A percentile compares a stretch with the other conserved stretches of the same genome.
phyloP scores from a whole-genome alignment of 768 basidiomycete genomes.

The Rhodotorula paludigena region DNA sequence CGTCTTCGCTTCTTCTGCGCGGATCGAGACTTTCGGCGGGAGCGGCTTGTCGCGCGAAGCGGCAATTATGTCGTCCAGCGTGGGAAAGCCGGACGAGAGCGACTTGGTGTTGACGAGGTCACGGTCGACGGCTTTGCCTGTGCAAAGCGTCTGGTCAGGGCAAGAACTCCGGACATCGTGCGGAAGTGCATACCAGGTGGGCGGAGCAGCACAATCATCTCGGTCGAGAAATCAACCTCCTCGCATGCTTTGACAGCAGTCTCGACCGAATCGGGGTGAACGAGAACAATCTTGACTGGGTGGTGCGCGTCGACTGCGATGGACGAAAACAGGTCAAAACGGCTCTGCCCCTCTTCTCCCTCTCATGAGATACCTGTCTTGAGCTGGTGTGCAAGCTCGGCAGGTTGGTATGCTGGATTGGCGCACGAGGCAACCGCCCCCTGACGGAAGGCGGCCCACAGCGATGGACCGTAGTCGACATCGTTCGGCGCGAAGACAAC shows the following conservation, averaged over 20 bases:
- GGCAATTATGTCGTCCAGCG: slow-evolving; percentile 27
- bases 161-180: fast-evolving
- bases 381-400: slow-evolving; percentile 29
- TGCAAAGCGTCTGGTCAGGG: too few species aligned
- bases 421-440: slow-evolving; percentile 23
- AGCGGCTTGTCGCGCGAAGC: background rate
- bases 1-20: background rate
- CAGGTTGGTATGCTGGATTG: slow-evolving; percentile 25
- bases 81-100: slow-evolving; percentile 2
- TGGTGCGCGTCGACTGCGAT: slow-evolving; percentile 10
- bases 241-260: slow-evolving; percentile 29
- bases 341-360: background rate
- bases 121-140: too few species aligned
- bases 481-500: slow-evolving; percentile 25
- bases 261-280: slow-evolving; percentile 19
- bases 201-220: slow-evolving; percentile 20
- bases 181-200: background rate
- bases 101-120: background rate
- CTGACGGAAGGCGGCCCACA: slow-evolving; percentile 12
- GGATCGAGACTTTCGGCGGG: background rate
- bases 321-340: background rate
- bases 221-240: background rate
- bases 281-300: slow-evolving; percentile 22
- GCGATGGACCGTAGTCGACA: slow-evolving; percentile 18
- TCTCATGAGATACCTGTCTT: background rate